These are phyloP conservation scores for Cyberlindnera nakhonratchasimensis DNA, from an alignment of 805 yeast species.

Conservation along the genomic window DNA sequence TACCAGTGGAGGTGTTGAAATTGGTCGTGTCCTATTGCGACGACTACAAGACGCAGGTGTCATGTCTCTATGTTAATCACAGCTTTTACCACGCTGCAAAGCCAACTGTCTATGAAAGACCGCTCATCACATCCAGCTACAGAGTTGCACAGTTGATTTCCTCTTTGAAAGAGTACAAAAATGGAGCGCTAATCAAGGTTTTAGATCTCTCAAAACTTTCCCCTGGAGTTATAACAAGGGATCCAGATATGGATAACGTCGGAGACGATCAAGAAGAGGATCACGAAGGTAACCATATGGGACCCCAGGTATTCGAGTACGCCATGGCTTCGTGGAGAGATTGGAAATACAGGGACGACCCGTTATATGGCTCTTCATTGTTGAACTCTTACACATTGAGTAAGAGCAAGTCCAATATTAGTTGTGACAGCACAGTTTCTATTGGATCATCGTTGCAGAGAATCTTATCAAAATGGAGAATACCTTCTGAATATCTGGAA, in stretches of 20 bases:
- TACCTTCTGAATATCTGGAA: conserved; percentile 2
- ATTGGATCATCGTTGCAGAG: conserved; percentile 18
- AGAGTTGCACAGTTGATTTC: conserved; percentile 79
- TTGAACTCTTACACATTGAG: conserved; percentile 31
- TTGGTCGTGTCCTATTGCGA: conserved; percentile 26
- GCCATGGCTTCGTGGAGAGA: conserved; percentile 87
- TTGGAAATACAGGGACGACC: conserved; percentile 78
- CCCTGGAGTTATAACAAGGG: conserved; percentile 36
- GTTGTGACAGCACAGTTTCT: conserved; percentile 21
- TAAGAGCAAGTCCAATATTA: conserved; percentile 25
- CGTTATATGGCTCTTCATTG: conserved; percentile 47
- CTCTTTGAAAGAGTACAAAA: conserved; percentile 52
- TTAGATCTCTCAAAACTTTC: conserved; percentile 55
- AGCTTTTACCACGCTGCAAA: conserved; percentile 50
- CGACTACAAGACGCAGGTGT: conserved; percentile 40
- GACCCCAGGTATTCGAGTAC: conserved; percentile 22
- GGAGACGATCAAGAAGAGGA: conserved; percentile 14
- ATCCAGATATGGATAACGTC: conserved; percentile 7
- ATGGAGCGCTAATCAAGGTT: conserved; percentile 52
- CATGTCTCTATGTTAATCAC: conserved; percentile 48
- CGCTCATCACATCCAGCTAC: conserved; percentile 65
- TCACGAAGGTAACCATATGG: conserved; percentile 9
- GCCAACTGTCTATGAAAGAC: conserved; percentile 49
- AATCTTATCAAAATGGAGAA: conserved; percentile 9
- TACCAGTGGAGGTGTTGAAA: conserved; percentile 34